A percentile compares a stretch with the other conserved stretches of the same genome.
Evolutionary conservation across 2,329 filamentous ascomycete genomes (phyloP).

Genomic region (Lachnum nothofagi): DNA sequence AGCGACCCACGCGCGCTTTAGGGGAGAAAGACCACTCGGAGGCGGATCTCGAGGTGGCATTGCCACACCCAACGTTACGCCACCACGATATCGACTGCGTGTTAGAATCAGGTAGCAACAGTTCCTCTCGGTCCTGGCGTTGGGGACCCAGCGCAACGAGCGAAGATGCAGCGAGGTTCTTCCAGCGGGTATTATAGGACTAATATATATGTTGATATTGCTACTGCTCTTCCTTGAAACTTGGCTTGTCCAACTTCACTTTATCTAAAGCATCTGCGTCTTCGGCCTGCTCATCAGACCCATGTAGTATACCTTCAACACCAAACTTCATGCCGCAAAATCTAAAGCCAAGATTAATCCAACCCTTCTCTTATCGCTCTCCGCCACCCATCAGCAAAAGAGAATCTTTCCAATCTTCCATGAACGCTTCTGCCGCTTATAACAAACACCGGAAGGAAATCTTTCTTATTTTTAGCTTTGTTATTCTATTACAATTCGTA

Average conservation of each 20-base stretch:
- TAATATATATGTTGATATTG: conserved; percentile 1
- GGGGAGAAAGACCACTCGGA: conserved; percentile 14
- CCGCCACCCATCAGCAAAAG: background rate
- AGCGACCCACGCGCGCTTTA: conserved; percentile 9
- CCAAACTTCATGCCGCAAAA: background rate
- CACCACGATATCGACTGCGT: conserved; percentile 16
- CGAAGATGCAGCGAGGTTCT: conserved; percentile 23
- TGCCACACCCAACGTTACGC: conserved; percentile 12
- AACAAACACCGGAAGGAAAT: background rate
- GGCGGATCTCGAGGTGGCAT: conserved; percentile 15
- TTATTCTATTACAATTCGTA: background rate
- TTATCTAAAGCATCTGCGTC: conserved; percentile 1
- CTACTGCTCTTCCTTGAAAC: conserved; percentile 3
- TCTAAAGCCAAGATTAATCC: conserved; percentile 1
- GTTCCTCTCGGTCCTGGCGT: conserved; percentile 18
- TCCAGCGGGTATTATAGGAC: conserved; percentile 14
- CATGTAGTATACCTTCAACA: conserved; percentile 1
- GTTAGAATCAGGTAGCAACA: conserved; percentile 12
- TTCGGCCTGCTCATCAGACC: background rate
- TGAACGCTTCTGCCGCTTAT: background rate
- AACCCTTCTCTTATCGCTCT: conserved; percentile 3
- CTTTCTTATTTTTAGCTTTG: background rate
- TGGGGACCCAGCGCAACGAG: conserved; percentile 19
- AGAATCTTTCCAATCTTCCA: conserved; percentile 3
- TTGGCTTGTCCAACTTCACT: background rate